Base-by-base conservation (phyloP, 768 basidiomycete species). In the Hygrocybe punicea region DNA sequence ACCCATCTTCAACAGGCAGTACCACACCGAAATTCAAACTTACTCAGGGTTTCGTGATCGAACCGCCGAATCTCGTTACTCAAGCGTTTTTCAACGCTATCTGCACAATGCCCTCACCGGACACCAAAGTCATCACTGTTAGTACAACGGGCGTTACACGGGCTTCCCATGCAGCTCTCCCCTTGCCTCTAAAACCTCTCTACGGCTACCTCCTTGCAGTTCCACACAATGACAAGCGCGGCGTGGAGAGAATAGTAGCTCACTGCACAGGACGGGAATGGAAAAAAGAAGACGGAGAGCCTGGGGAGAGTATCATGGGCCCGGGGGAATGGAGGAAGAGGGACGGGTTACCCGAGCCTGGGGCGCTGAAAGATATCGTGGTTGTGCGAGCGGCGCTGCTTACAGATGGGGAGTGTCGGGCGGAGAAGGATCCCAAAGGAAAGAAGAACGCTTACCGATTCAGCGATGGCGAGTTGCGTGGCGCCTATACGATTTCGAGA, bases 141-240 rank as follows among this genome's bases (percentile, higher is more conserved):
- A 78, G 84, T 1, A 78, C 82, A 7, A 73, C 64, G 0, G 87
- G 86, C 11, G 52, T 85, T 16, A 83, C 79, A 0, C 73, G 67
- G 5, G 53, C 67, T 8, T 77, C 83, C 4, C 79, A 80, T 58
- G 59, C 66, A 0, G 60, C 65, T 3, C 70, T 87, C 0, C 86
- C 87, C 0, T 45, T 80, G 29, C 65, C 70, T 3, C 60, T 85
- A 33, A 80, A 78, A 59, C 76, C 76, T 0, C 0, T 89, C 0
- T 87, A 86, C 65, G 58, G 64, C 4, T 75, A 71, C 59, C 47
- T 81, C 24, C 68, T 86, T 42, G 40, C 66, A 4, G 57, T 34
- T 2, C 81, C 84, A 4, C 85, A 84, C 64, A 72, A 64, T 25
- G 87, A 89, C 68, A 90, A 89, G 68, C 42, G 82, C 45, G 85